Evolutionary conservation across 2,329 filamentous ascomycete genomes (phyloP).

Genomic region (Pestalotiopsis sp.): DNA sequence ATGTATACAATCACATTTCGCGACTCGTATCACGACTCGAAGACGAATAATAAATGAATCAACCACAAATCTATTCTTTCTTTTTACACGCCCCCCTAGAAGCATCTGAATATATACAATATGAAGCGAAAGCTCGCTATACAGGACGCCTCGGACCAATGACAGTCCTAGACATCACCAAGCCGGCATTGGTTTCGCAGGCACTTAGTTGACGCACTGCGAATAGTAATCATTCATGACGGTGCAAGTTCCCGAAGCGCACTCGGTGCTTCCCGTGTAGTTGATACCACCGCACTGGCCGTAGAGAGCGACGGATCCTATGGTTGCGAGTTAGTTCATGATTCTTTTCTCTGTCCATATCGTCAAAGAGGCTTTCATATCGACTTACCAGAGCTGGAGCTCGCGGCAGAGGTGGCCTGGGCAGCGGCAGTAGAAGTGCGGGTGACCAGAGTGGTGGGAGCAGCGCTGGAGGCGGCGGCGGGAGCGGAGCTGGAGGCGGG

Average conservation of each 20-base stretch:
- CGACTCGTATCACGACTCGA: not conserved
- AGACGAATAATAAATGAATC: not conserved
- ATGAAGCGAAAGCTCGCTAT: constrained; percentile 10
- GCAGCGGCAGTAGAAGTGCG: constrained; percentile 6
- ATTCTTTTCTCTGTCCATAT: not conserved
- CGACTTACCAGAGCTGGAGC: constrained; percentile 3
- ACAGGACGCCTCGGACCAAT: not conserved
- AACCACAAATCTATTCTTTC: not conserved
- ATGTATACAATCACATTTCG: not conserved
- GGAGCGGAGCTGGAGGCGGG: constrained; percentile 4
- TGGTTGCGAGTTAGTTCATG: not conserved
- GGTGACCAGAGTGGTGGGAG: constrained; percentile 14
- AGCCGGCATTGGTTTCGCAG: not conserved
- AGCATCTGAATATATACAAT: constrained; percentile 9
- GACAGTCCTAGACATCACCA: not conserved
- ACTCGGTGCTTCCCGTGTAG: constrained; percentile 11
- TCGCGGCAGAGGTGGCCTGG: not conserved
- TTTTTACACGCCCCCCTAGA: not conserved
- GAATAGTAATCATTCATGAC: constrained; percentile 12
- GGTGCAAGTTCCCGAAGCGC: constrained; percentile 13
- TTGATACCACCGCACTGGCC: constrained; percentile 13
- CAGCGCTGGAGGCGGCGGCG: constrained; percentile 11
- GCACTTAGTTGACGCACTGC: constrained; percentile 11
- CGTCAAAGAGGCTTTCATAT: not conserved
- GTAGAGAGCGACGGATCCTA: constrained; percentile 11